Evolutionary conservation across 208 protist genomes (phyloP).

Genomic region (Wallacemonas sp.): DNA sequence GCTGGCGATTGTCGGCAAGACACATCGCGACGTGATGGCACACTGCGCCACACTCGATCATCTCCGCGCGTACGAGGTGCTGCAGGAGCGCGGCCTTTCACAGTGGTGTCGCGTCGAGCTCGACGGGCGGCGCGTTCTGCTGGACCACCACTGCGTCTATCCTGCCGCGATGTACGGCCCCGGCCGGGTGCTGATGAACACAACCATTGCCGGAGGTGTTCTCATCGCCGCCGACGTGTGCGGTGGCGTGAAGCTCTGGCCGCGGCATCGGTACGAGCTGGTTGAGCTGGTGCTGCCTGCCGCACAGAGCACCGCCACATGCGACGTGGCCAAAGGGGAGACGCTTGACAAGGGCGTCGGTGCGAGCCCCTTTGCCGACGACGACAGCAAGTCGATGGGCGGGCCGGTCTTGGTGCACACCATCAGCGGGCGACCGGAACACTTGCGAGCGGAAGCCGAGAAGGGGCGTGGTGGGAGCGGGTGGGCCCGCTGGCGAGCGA

Average conservation of each 20-base stretch:
- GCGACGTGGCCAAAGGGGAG: neutral
- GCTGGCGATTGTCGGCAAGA: constrained; percentile 26
- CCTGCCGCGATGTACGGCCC: constrained; percentile 63
- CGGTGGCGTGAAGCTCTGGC: constrained; percentile 76
- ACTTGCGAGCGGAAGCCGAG: neutral
- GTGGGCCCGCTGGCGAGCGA: neutral
- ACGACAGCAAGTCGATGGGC: neutral
- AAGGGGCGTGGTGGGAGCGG: neutral
- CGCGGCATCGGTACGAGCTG: constrained; percentile 66
- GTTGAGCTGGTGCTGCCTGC: constrained; percentile 68
- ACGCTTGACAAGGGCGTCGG: constrained; percentile 1
- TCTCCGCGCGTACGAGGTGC: constrained; percentile 46
- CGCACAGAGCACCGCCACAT: constrained; percentile 27
- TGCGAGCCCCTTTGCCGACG: neutral
- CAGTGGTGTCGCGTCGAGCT: constrained; percentile 74
- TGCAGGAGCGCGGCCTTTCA: constrained; percentile 29
- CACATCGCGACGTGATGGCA: constrained; percentile 27
- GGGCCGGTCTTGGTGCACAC: neutral
- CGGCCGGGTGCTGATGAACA: constrained; percentile 65
- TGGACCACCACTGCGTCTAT: constrained; percentile 85
- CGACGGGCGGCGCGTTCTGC: constrained; percentile 61
- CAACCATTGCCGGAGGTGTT: constrained; percentile 56
- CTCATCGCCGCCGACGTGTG: constrained; percentile 72
- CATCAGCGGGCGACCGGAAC: constrained; percentile 1
- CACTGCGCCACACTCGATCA: constrained; percentile 67